Evolutionary conservation across 495 filamentous ascomycete genomes (phyloP), one percentile per base, ranked within the genome.

Genomic region (Xylaria sp.): DNA sequence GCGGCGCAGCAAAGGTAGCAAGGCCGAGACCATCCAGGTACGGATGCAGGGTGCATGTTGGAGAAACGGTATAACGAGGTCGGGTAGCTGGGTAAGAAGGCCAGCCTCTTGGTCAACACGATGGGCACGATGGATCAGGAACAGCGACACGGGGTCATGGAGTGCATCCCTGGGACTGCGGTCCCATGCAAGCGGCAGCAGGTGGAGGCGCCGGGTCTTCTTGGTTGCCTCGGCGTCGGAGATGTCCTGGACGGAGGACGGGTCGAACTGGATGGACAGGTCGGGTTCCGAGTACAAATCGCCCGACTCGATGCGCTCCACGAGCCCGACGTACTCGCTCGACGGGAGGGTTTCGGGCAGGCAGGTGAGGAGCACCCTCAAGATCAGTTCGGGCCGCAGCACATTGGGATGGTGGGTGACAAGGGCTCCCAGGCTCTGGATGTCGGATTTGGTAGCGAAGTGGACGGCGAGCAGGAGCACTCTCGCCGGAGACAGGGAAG

Each of bases 311-410:
- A 94, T 79, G 40, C 87, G 82, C 48, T 86, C 79, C 9, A 95
- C 74, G 46, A 92, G 85, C 19, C 83, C 77, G 14, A 86, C 84
- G 77, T 97, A 97, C 46, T 82, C 74, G 29, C 79, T 84, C 35
- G 94, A 91, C 19, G 88, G 88, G 14, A 88, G 82, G 61, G 87
- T 92, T 77, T 96, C 94, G 44, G 95, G 94, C 8, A 98, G 87
- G 73, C 90, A 96, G 65, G 92, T 97, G 69, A 98, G 86, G 70
- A 97, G 81, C 62, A 98, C 91, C 74, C 94, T 90, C 72, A 97
- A 83, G 43, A 95, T 73, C 55, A 93, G 86, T 69, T 92, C 91
- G 14, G 88, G 84, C 24, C 87, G 86, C 67, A 95, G 85, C 70
- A 86, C 85, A 58, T 78, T 77, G 76, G 67, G 84, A 71, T 90